Conservation (phyloP, 2,329 filamentous ascomycete genomes). For the Aspergillus sp. region DNA sequence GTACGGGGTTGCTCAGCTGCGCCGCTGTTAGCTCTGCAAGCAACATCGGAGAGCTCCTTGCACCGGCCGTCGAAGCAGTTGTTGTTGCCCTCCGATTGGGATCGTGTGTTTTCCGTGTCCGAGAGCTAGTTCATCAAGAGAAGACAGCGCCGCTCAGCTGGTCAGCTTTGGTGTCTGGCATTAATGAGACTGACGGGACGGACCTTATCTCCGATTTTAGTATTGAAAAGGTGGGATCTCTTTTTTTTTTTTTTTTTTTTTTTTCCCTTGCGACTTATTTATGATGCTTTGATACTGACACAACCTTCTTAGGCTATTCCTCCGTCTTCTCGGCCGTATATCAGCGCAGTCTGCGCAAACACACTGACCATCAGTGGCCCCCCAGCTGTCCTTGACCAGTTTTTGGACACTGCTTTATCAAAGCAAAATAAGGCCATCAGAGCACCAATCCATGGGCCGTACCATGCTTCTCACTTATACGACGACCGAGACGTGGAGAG, state of each 20-base stretch:
- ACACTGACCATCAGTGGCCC: constrained; percentile 61
- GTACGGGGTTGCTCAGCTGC: constrained; percentile 44
- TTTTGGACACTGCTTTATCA: constrained; percentile 52
- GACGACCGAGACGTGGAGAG: constrained; percentile 51
- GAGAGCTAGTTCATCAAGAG: constrained; percentile 35
- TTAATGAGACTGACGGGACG: constrained; percentile 32
- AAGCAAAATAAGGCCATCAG: constrained; percentile 52
- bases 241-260: too few relatives aligned
- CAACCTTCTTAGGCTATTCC: constrained; percentile 41
- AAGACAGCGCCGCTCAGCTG: constrained; percentile 34
- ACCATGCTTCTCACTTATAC: constrained; percentile 59
- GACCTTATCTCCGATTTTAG: constrained; percentile 25
- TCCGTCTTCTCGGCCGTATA: constrained; percentile 54
- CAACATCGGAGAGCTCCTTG: constrained; percentile 44
- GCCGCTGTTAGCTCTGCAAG: constrained; percentile 41
- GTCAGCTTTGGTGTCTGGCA: constrained; percentile 42
- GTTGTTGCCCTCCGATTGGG: constrained; percentile 46
- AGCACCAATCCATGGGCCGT: constrained; percentile 59
- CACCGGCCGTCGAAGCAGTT: constrained; percentile 43
- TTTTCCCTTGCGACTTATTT: too few relatives aligned
- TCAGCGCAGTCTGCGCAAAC: constrained; percentile 60
- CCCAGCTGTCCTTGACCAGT: constrained; percentile 52
- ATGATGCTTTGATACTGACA: neutral
- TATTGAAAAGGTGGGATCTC: constrained; percentile 25
- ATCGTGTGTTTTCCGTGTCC: constrained; percentile 38